phyloP scores from a whole-genome alignment of 352 stramenopile species.

The Globisporangium megalacanthum region DNA sequence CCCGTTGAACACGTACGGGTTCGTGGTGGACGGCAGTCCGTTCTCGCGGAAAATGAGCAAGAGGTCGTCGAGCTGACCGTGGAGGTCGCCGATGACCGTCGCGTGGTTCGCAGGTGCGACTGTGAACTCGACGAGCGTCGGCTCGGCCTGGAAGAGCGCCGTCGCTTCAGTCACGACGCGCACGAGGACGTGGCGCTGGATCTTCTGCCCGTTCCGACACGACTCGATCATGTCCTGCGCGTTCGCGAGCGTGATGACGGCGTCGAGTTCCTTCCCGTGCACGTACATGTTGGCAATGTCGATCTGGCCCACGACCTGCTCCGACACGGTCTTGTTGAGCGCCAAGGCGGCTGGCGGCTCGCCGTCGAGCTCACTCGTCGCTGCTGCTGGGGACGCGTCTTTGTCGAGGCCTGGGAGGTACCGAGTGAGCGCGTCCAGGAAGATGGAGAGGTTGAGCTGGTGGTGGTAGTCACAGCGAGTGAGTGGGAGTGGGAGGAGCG shows the following conservation, averaged over 20 bases:
- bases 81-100: constrained; percentile 77
- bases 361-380: constrained; percentile 3
- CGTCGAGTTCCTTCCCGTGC: constrained; percentile 47
- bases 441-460: constrained; percentile 73
- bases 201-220: constrained; percentile 73
- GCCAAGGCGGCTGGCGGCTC: constrained; percentile 17
- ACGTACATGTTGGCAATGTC: constrained; percentile 85
- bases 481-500: not conserved
- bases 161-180: constrained; percentile 63
- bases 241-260: constrained; percentile 58
- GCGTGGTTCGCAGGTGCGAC: constrained; percentile 72
- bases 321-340: constrained; percentile 42
- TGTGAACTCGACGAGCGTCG: constrained; percentile 63
- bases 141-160: constrained; percentile 37
- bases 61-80: constrained; percentile 83
- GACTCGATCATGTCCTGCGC: constrained; percentile 72
- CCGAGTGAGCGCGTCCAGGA: constrained; percentile 65
- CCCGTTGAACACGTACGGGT: constrained; percentile 86
- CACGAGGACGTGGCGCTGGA: constrained; percentile 69
- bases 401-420: constrained; percentile 76
- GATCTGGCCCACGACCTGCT: constrained; percentile 64
- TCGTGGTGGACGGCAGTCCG: constrained; percentile 58
- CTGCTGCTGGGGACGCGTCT: constrained; percentile 15
- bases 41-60: constrained; percentile 83
- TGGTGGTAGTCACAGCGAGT: not conserved